Conservation (phyloP, 2,329 filamentous ascomycete genomes). For the Diaporthe sp. region DNA sequence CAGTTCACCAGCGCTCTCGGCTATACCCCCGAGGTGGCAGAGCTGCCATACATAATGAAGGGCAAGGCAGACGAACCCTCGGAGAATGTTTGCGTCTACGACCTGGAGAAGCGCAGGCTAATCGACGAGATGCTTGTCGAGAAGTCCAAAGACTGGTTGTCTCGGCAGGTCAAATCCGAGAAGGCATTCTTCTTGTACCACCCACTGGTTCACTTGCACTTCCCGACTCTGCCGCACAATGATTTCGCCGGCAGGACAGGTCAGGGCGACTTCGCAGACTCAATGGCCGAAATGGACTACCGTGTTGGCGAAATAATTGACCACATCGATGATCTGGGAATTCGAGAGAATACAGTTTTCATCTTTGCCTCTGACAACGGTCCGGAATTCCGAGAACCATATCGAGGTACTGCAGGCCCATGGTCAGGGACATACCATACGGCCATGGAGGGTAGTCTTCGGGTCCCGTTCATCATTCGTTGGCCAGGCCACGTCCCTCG, state of each 20-base stretch:
- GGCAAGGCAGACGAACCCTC: conserved; percentile 47
- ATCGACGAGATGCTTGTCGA: conserved; percentile 53
- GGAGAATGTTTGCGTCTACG: conserved; percentile 51
- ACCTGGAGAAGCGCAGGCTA: conserved; percentile 48
- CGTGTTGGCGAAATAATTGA: conserved; percentile 51
- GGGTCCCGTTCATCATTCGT: conserved; percentile 53
- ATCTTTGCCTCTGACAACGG: conserved; percentile 55
- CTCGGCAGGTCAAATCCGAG: conserved; percentile 44
- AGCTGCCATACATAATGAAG: conserved; percentile 53
- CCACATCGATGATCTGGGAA: conserved; percentile 48
- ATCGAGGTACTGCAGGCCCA: conserved; percentile 51
- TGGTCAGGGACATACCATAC: conserved; percentile 55
- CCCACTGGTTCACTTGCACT: conserved; percentile 52
- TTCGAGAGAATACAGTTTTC: conserved; percentile 51
- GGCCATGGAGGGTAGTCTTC: conserved; percentile 53
- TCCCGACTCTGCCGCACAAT: conserved; percentile 50
- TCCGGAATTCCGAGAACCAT: conserved; percentile 51
- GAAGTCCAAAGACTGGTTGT: conserved; percentile 51
- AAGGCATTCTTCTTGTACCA: conserved; percentile 52
- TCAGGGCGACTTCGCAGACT: conserved; percentile 52
- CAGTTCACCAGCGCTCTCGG: conserved; percentile 53
- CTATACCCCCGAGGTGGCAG: conserved; percentile 50
- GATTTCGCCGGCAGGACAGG: conserved; percentile 49
- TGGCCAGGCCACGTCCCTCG: conserved; percentile 51
- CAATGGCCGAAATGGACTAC: conserved; percentile 53